Base-by-base conservation (phyloP, 768 basidiomycete genomes). In the Ramaria rubella region DNA sequence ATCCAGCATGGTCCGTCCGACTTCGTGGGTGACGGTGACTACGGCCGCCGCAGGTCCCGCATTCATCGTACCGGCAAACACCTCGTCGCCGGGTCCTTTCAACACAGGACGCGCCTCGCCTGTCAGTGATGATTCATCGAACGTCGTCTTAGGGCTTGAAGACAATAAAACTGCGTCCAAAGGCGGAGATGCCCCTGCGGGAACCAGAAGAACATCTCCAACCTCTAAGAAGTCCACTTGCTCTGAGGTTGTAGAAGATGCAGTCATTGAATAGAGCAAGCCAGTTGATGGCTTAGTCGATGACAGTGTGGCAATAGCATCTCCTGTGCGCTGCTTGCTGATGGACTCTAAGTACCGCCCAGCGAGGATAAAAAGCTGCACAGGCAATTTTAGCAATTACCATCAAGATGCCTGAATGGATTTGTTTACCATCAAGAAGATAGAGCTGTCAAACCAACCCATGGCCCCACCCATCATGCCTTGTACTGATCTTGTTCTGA, bases 91-190 rank as follows among this genome's bases (percentile, higher is more conserved):
- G 1, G 65, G 43, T 1, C 58, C 58, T 65, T 94, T 94, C 59
- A 65, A 70, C 27, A 91, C 76, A 0, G 76, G 78, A 42, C 70
- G 72, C 14, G 84, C 82, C 68, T 94, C 91, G 4, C 91, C 91
- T 0, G 92, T 94, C 50, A 94, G 73, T 2, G 87, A 90, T 59
- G 88, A 88, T 66, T 94, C 91, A 62, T 93, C 90, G 60, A 94
- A 90, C 0, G 62, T 63, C 14, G 69, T 67, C 12, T 34, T 21
- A 30, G 52, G 43, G 12, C 36, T 29, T 12, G 53, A 55, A 4
- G 75, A 74, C 3, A 75, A 68, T 44, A 94, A 72, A 1, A 73
- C 79, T 1, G 86, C 87, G 67, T 94, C 91, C 1, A 82, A 81
- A 15, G 91, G 85, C 5, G 90, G 91, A 1, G 82, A 83, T 1